Base-by-base conservation (phyloP, 345 rosid species). In the Boechera divaricarpa region DNA sequence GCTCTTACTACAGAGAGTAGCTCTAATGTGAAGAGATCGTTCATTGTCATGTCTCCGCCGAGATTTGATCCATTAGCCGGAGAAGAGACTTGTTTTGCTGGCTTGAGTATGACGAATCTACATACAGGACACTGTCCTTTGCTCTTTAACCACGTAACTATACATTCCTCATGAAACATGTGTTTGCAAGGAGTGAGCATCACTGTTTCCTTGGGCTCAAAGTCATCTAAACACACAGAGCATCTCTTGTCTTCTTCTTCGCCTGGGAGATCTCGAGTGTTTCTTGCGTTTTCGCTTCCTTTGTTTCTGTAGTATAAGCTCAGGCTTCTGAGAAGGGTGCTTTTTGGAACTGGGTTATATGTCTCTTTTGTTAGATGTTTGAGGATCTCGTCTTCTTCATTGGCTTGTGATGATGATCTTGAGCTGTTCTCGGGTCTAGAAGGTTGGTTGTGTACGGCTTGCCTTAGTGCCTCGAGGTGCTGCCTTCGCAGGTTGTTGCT, bases 141-240 rank as follows among this genome's bases (percentile, higher is more conserved):
- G 69, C 81, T 85, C 66, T 77, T 90, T 38, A 85, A 74, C 98
- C 97, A 94, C 4, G 91, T 91, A 60, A 89, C 84, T 28, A 94
- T 90, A 61, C 97, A 91, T 2, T 86, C 91, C 59, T 90, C 92
- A 7, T 94, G 98, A 73, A 90, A 94, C 96, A 91, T 90, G 13
- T 94, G 98, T 49, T 86, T 77, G 63, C 98, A 91, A 4, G 94
- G 96, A 39, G 97, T 91, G 8, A 87, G 16, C 90, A 80, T 86
- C 55, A 91, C 96, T 58, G 62, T 70, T 77, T 91, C 90, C 63
- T 70, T 78, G 0, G 90, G 80, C 79, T 86, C 90, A 32, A 94
- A 94, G 75, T 94, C 96, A 59, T 94, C 98, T 75, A 94, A 83
- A 80, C 98, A 91, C 75, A 94, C 79, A 0, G 85, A 81, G 54